phyloP scores from a whole-genome alignment of 1,139 yeast genomes.

The Maudiozyma humilis region DNA sequence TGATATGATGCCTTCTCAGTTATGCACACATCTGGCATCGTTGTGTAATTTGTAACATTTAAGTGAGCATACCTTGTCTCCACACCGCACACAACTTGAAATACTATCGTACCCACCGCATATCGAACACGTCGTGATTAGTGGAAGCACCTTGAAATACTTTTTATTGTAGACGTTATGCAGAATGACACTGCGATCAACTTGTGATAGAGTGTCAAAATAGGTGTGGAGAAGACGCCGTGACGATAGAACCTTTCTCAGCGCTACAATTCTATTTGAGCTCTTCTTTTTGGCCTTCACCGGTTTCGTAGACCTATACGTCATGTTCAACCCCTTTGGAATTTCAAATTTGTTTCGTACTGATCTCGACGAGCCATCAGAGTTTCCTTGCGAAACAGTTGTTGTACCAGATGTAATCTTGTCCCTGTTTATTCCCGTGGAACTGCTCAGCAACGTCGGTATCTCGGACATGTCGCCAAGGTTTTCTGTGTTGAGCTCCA shows the following conservation, averaged over 20 bases:
- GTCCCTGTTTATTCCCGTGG: conserved; percentile 28
- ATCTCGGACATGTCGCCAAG: conserved; percentile 24
- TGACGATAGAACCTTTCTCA: conserved; percentile 26
- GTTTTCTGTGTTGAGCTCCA: conserved; percentile 32
- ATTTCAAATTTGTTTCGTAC: conserved; percentile 24
- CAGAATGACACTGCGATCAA: conserved; percentile 26
- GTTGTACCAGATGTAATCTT: conserved; percentile 23
- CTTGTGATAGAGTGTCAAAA: conserved; percentile 28
- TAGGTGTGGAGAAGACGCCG: conserved; percentile 28
- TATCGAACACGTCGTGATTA: conserved; percentile 29
- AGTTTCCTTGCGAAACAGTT: conserved; percentile 7
- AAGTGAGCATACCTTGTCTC: conserved; percentile 29
- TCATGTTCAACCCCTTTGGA: conserved; percentile 23
- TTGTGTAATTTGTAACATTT: conserved; percentile 28
- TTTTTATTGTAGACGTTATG: conserved; percentile 29
- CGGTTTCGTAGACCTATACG: conserved; percentile 31
- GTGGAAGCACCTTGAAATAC: conserved; percentile 29
- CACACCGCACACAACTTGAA: conserved; percentile 30
- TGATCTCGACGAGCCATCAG: conserved; percentile 11
- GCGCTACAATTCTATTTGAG: conserved; percentile 27
- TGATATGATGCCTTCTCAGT: no score
- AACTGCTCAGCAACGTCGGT: conserved; percentile 24
- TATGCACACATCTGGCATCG: conserved; percentile 29
- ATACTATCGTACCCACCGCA: conserved; percentile 30
- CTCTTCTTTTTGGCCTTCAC: conserved; percentile 26